A percentile compares a stretch with the other conserved stretches of the same genome.
Conservation (phyloP, 169 alveolate genomes). For the Perkinsus olseni region DNA sequence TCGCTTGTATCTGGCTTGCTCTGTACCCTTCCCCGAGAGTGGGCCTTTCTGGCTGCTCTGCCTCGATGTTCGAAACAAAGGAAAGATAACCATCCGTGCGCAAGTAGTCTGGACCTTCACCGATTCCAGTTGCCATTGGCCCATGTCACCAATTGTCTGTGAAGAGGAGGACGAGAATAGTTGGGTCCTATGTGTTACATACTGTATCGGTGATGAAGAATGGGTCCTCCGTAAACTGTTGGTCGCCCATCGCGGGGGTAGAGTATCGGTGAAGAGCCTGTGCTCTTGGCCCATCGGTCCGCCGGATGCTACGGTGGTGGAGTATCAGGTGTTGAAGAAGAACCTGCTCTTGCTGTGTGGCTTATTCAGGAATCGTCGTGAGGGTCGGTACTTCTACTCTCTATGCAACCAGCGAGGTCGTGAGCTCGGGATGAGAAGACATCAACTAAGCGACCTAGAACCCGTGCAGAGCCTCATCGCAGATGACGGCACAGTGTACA, state of each 20-base stretch:
- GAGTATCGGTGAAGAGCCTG: too few species aligned
- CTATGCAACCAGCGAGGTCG: not conserved
- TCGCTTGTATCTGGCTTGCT: too few species aligned
- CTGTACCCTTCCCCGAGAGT: too few species aligned
- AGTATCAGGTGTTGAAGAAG: not conserved
- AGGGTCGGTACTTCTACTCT: not conserved
- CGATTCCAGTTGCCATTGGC: not conserved
- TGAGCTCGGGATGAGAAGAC: not conserved
- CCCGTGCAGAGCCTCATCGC: not conserved
- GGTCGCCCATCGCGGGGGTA: too few species aligned
- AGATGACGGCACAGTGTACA: not conserved
- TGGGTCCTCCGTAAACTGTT: not conserved
- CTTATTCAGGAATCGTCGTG: not conserved
- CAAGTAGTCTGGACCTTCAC: too few species aligned
- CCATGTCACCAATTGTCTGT: not conserved
- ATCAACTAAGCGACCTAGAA: not conserved
- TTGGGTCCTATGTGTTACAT: not conserved
- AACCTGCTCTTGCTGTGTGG: not conserved
- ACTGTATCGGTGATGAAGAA: not conserved
- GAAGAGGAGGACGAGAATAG: not conserved
- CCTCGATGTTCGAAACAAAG: too few species aligned
- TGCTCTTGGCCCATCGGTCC: not conserved
- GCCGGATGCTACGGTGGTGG: not conserved
- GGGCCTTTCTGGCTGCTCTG: too few species aligned
- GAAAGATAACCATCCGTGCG: too few species aligned